Evolutionary conservation across 2,329 filamentous ascomycete genomes (phyloP), one percentile per base, ranked within the genome.

Genomic region (Colletotrichum phormii): DNA sequence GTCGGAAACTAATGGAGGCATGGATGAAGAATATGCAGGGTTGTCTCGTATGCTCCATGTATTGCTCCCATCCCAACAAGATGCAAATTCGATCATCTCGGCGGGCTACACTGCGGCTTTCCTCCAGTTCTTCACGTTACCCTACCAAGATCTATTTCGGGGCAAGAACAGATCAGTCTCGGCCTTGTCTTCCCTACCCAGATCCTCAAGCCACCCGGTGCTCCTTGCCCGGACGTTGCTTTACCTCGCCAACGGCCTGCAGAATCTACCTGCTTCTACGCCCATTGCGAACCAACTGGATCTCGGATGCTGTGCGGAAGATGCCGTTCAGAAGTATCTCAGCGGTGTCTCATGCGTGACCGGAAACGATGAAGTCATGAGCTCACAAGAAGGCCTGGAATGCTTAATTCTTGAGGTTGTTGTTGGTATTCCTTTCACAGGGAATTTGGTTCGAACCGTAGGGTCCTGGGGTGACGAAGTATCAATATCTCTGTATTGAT

Each of bases 371-470:
- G 12, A 81, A 84, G 15, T 86, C 12, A 64, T 81, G 0, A 75
- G 75, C 6, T 82, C 77, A 1, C 53, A 86, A 1, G 85, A 87
- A 64, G 79, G 82, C 2, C 71, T 87, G 9, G 80, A 83, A 29
- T 85, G 82, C 72, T 78, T 87, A 33, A 78, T 86, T 66, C 71
- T 87, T 0, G 84, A 86, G 71, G 77, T 77, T 8, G n/a, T n/a
- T n/a, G n/a, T n/a, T n/a, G n/a, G n/a, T n/a, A n/a, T n/a, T n/a
- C n/a, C n/a, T n/a, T n/a, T n/a, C n/a, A n/a, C n/a, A n/a, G n/a
- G n/a, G n/a, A n/a, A n/a, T n/a, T n/a, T n/a, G n/a, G n/a, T n/a
- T n/a, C n/a, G n/a, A n/a, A n/a, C n/a, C n/a, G n/a, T n/a, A n/a
- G n/a, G n/a, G n/a, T n/a, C n/a, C n/a, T n/a, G n/a, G n/a, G n/a